Conservation (phyloP, 495 filamentous ascomycete species). For the Neurospora tetrasperma region DNA sequence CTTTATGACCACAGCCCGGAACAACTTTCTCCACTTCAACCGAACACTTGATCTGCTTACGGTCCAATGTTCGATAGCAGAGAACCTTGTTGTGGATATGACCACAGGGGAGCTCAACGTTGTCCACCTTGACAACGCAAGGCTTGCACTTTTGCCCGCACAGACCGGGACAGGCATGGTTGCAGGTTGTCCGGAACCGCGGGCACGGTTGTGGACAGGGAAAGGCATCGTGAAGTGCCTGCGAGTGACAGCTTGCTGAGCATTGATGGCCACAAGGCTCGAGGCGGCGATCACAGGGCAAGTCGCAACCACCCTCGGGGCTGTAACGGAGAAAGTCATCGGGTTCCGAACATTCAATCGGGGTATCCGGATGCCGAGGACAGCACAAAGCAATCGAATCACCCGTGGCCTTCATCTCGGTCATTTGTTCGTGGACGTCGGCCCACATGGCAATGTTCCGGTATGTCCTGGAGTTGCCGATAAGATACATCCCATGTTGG, state of each 20-base stretch:
- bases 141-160: slow-evolving; percentile 45
- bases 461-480: slow-evolving; percentile 58
- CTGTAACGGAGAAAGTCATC: slow-evolving; percentile 51
- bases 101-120: slow-evolving; percentile 46
- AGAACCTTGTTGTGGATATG: slow-evolving; percentile 36
- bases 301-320: slow-evolving; percentile 64
- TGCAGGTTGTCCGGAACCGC: slow-evolving; percentile 44
- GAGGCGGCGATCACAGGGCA: slow-evolving; percentile 52
- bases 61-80: slow-evolving; percentile 37
- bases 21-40: slow-evolving; percentile 33
- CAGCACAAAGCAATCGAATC: slow-evolving; percentile 48
- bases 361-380: slow-evolving; percentile 52
- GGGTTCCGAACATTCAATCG: slow-evolving; percentile 45
- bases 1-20: slow-evolving; percentile 44
- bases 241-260: slow-evolving; percentile 58
- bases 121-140: slow-evolving; percentile 8
- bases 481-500: slow-evolving; percentile 75
- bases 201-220: slow-evolving; percentile 52
- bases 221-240: slow-evolving; percentile 51
- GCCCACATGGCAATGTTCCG: slow-evolving; percentile 57
- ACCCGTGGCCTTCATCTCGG: slow-evolving; percentile 41
- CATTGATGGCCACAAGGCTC: slow-evolving; percentile 61
- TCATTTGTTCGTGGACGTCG: slow-evolving; percentile 48
- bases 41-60: slow-evolving; percentile 18
- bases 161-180: slow-evolving; percentile 47